Percentiles rank a stretch among this genome's conserved stretches.
Evolutionary conservation across 169 alveolate species (phyloP).

Genomic region (Eimeria sp.): DNA sequence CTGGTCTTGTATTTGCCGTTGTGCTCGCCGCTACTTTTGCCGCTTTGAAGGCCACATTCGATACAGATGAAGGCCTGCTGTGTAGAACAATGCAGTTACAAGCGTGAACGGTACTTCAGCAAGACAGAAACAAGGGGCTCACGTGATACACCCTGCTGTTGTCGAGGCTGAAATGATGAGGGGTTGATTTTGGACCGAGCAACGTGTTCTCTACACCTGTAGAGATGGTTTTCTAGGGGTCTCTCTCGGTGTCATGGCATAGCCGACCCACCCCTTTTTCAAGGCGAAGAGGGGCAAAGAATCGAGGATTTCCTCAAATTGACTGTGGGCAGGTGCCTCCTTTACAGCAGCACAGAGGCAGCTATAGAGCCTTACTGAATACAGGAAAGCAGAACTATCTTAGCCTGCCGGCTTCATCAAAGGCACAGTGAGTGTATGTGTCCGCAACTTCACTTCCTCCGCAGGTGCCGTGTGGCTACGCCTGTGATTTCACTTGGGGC

Average conservation of each 20-base stretch:
- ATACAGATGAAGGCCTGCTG: not conserved
- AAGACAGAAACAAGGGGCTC: not conserved
- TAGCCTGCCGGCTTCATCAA: not conserved
- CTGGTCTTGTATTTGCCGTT: not conserved
- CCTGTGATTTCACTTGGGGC: not conserved
- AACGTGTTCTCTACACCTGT: not conserved
- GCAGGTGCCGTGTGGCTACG: not conserved
- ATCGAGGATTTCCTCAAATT: not conserved
- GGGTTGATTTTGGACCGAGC: not conserved
- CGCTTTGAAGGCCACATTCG: not conserved
- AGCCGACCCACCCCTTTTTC: conserved; percentile 2
- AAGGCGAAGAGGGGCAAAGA: conserved; percentile 56
- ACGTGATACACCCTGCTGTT: not conserved
- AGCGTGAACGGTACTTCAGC: not conserved
- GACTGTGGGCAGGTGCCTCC: conserved; percentile 5
- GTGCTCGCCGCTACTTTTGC: not conserved
- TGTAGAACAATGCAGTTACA: not conserved
- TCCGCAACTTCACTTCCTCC: not conserved
- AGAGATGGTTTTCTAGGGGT: not conserved
- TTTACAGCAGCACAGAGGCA: conserved; percentile 49
- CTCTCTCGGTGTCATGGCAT: not conserved
- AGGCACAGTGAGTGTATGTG: not conserved
- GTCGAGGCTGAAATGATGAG: not conserved
- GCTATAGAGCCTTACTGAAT: conserved; percentile 24
- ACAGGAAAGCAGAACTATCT: conserved; percentile 29